phyloP scores from a whole-genome alignment of 306 rosid genomes.

The Gynostemma pentaphyllum region DNA sequence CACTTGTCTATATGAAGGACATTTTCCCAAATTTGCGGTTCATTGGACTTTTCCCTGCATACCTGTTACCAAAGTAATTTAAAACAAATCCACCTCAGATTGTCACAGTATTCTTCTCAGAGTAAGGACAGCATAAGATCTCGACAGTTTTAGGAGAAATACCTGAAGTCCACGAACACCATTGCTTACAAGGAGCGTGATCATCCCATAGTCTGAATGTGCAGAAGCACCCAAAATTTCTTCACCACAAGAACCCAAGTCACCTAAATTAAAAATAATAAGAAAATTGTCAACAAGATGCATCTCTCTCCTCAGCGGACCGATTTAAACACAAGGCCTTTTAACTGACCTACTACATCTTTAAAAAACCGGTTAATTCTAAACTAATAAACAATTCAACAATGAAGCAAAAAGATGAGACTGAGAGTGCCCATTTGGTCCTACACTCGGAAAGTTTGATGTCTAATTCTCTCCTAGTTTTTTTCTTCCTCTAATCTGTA shows the following conservation, averaged over 20 bases:
- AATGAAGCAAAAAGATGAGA: too few species aligned
- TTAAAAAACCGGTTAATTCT: not conserved
- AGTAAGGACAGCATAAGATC: too few species aligned
- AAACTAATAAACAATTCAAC: too few species aligned
- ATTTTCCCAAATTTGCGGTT: constrained; percentile 79
- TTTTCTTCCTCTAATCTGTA: too few species aligned
- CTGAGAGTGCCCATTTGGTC: too few species aligned
- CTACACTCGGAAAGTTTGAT: too few species aligned
- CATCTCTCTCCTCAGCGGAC: not conserved
- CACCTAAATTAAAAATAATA: constrained; percentile 38
- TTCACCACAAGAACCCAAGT: constrained; percentile 34
- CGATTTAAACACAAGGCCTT: not conserved
- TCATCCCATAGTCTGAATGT: constrained; percentile 80
- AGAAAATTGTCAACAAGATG: not conserved
- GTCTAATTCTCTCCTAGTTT: too few species aligned
- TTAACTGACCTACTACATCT: not conserved
- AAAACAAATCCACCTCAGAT: constrained; percentile 12
- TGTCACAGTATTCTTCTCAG: constrained; percentile 7
- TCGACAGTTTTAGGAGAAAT: constrained; percentile 13
- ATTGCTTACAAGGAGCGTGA: constrained; percentile 58
- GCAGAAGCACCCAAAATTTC: constrained; percentile 63
- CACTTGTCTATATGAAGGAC: constrained; percentile 64
- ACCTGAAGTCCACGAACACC: constrained; percentile 88
- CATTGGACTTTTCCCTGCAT: constrained; percentile 57
- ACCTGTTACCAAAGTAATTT: constrained; percentile 25